Evolutionary conservation across 1,139 yeast species (phyloP).

Genomic region (Lodderomyces pseudojiufengensis): DNA sequence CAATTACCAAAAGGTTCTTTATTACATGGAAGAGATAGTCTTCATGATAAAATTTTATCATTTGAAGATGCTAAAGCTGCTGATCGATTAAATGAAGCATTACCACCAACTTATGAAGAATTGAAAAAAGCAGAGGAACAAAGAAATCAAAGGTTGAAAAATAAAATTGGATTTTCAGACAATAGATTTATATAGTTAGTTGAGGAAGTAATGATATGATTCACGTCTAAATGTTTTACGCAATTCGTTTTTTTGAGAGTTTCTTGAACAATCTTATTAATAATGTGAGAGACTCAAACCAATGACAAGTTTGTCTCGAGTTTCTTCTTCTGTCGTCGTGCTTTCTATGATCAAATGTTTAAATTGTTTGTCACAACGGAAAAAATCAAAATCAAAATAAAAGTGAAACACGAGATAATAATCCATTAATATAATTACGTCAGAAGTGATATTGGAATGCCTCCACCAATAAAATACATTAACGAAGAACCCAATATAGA

Average conservation of each 20-base stretch:
- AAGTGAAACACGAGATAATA: neutral
- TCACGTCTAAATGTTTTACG: too few relatives aligned
- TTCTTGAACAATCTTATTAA: too few relatives aligned
- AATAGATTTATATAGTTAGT: constrained; percentile 11
- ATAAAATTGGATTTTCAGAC: constrained; percentile 42
- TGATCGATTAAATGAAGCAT: constrained; percentile 78
- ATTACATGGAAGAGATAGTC: constrained; percentile 77
- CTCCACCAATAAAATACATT: constrained; percentile 20
- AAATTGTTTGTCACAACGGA: too few relatives aligned
- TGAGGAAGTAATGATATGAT: too few relatives aligned
- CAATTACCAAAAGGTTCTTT: constrained; percentile 83
- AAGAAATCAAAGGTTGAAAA: constrained; percentile 36
- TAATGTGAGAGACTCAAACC: too few relatives aligned
- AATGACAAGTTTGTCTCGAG: too few relatives aligned
- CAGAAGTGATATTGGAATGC: constrained; percentile 11
- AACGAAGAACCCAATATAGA: constrained; percentile 39
- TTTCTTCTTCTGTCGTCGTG: too few relatives aligned
- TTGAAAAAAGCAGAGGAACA: constrained; percentile 43
- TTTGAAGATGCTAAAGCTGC: constrained; percentile 85
- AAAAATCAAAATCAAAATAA: too few relatives aligned
- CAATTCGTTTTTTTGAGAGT: too few relatives aligned
- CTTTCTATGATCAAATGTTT: too few relatives aligned
- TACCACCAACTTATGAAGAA: constrained; percentile 80
- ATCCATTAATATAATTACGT: neutral
- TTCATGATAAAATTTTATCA: constrained; percentile 62